Percentiles rank a stretch among this genome's conserved stretches.
Evolutionary conservation across 225 moss, liverwort and hornwort species (phyloP).

Genomic region (Asterella californica): DNA sequence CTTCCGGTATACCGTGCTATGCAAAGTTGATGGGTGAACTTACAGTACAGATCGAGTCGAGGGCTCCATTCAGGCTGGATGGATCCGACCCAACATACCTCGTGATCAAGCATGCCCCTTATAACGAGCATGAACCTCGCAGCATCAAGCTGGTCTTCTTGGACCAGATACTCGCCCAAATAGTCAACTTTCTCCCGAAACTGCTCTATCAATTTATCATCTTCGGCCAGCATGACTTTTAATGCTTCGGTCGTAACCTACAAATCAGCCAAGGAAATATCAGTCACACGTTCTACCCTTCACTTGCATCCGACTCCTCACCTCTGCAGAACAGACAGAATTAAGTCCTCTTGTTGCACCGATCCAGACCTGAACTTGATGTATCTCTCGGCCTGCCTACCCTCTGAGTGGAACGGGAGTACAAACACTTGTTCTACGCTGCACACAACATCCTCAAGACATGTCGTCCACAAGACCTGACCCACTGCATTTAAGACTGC

Average conservation of each 20-base stretch:
- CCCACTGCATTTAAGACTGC: not conserved
- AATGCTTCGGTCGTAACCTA: conserved; percentile 88
- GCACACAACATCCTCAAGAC: not conserved
- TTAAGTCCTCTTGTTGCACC: not conserved
- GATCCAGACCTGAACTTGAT: not conserved
- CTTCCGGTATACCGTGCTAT: too few relatives aligned
- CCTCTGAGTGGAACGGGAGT: not conserved
- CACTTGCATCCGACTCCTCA: not conserved
- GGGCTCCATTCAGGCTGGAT: not conserved
- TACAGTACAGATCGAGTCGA: not conserved
- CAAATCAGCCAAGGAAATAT: conserved; percentile 11
- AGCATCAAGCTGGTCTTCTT: conserved; percentile 73
- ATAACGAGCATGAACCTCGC: conserved; percentile 85
- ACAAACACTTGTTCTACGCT: not conserved
- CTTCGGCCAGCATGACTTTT: conserved; percentile 91
- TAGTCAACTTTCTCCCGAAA: conserved; percentile 88
- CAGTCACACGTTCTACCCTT: not conserved
- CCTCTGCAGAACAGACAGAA: not conserved
- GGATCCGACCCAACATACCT: conserved; percentile 35
- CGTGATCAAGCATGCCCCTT: conserved; percentile 88
- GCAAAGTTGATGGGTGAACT: too few relatives aligned
- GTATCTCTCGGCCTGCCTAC: not conserved
- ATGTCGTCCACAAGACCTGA: not conserved
- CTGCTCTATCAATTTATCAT: conserved; percentile 61
- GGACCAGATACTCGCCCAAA: conserved; percentile 71